Evolutionary conservation across 176 grass and related monocot species (phyloP), one percentile per base, ranked within the genome.

Genomic region (Eleusine indica): DNA sequence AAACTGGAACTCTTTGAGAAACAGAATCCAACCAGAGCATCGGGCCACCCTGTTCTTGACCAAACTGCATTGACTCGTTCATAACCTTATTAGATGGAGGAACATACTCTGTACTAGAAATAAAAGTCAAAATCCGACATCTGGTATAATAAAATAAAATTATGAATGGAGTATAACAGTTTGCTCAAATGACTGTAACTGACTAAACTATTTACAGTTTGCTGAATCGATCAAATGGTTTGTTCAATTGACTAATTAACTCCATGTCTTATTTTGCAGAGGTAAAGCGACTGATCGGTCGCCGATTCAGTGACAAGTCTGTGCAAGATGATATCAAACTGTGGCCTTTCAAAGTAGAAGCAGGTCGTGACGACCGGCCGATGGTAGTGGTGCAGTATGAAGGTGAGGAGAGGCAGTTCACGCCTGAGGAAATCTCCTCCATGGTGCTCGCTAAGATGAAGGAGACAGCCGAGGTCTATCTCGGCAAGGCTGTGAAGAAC

Each of bases 391-490:
- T 92, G 11, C 47, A 86, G 25, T 85, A 84, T 72, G 86, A 82
- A 39, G 86, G 86, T 13, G 73, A 89, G 51, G 76, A 83, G 83
- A 91, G 66, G 62, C 77, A 89, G 28, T 94, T 91, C 56, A 16
- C 81, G 0, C 22, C 92, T 1, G 84, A 94, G 82, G 87, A 94
- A 75, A 94, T 94, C 16, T 94, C 87, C 14, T 79, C 93, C 54
- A 88, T 94, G 89, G 87, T 94, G 21, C 82, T 94, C 15, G 78
- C 16, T 28, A 94, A 91, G 78, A 89, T 94, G 87, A 88, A 81
- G 65, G 90, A 92, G 40, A 78, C 85, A 0, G 93, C 93, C 0
- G 89, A 91, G 81, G 78, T 58, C 3, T 91, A 79, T 21, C 78
- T 94, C 5, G 85, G 78, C 67, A 49, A 22, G 12, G 72, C 14